Evolutionary conservation across 176 grass and related monocot species (phyloP), one percentile per base, ranked within the genome.

Genomic region (Eleusine coracana): DNA sequence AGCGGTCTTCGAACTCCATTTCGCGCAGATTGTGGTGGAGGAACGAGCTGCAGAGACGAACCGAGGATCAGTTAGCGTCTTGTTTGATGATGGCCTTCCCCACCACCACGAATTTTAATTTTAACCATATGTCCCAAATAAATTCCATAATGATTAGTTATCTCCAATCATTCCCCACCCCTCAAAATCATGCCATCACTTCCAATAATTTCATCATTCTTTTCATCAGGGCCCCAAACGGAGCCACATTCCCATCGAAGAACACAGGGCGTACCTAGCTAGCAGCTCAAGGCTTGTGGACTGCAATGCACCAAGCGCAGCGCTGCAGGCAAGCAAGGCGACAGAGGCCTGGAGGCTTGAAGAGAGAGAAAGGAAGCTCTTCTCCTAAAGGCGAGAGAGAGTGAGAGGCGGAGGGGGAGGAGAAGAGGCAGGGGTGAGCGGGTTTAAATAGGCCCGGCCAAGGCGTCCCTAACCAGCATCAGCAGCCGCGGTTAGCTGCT

Each of bases 1-100:
- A 97, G 44, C 85, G 80, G 64, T 90, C 87, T 27, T 97, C 92
- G 58, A 90, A 92, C 87, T 97, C 91, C 97, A 99, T 99, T 34
- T 34, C 25, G 27, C 79, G 61, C 71, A 7, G 44, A 15, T 45
- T 51, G 56, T 23, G 54, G 40, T 50, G 68, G 68, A 49, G 63
- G 21, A 27, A 36, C 59, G 25, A 73, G 54, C 90, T 76, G 59
- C 80, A 86, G 84, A 79, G 40, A 82, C 51, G 39, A 62, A 68
- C 9, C 42, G 37, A 82, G 34, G 51, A 28, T 87, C 8, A 79
- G 81, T 70, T 78, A 51, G 45, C 20, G 14, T 40, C 37, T 28
- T 27, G 59, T 63, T 17, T 17, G 20, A 29, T 14, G 60, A 63
- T 63, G 21, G 8, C 54, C 6, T 49, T 56, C 54, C 56, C 56